phyloP scores from a whole-genome alignment of 2,329 filamentous ascomycete species.

The Arthrinium puccinioides region DNA sequence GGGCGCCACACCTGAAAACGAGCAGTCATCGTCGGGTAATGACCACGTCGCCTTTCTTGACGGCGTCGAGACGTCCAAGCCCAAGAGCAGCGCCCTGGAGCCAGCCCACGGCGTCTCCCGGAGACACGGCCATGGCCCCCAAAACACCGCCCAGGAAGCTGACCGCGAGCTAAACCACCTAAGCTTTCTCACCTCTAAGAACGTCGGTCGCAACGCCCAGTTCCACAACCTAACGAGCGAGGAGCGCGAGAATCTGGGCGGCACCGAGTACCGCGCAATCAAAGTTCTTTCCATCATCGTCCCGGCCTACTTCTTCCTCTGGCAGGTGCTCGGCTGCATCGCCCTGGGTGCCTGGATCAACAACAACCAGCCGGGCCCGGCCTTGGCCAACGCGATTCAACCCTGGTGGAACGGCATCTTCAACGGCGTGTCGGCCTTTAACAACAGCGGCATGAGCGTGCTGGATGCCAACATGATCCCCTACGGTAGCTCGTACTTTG shows the following conservation, averaged over 20 bases:
- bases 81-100: background rate
- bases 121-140: background rate
- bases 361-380: conserved; percentile 33
- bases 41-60: conserved; percentile 6
- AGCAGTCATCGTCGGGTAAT: background rate
- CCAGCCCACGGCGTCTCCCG: background rate
- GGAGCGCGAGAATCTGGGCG: conserved; percentile 42
- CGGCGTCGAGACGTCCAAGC: background rate
- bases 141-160: background rate
- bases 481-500: conserved; percentile 33
- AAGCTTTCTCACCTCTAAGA: conserved; percentile 9
- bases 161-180: conserved; percentile 1
- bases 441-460: conserved; percentile 50
- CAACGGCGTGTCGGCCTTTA: conserved; percentile 48
- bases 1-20: background rate
- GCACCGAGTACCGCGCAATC: conserved; percentile 45
- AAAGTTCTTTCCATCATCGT: conserved; percentile 41
- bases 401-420: conserved; percentile 51
- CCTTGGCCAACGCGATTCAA: conserved; percentile 28
- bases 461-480: conserved; percentile 44
- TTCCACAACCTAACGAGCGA: conserved; percentile 39
- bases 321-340: conserved; percentile 52
- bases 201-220: conserved; percentile 36
- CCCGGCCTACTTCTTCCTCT: conserved; percentile 42
- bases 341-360: conserved; percentile 44